These are phyloP conservation scores for Eucalyptus guilfoylei DNA, from an alignment of 345 rosid genomes.

Conservation along the genomic window DNA sequence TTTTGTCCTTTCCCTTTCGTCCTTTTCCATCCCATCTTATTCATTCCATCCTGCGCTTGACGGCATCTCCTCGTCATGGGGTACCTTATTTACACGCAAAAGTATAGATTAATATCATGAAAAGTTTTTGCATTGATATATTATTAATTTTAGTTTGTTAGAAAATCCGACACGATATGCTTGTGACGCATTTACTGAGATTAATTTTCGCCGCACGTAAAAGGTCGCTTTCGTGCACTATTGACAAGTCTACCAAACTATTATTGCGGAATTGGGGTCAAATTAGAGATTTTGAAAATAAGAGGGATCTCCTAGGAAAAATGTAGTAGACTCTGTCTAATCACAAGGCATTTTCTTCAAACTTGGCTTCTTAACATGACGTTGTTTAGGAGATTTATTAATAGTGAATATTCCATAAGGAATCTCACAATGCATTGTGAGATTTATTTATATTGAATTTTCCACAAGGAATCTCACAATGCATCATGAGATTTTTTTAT, in stretches of 20 bases:
- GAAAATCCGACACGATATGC: background rate
- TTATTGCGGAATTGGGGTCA: rapidly evolving
- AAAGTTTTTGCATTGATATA: background rate
- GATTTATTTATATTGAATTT: background rate
- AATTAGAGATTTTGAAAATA: background rate
- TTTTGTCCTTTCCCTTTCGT: background rate
- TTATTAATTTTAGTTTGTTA: background rate
- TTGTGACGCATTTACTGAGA: background rate
- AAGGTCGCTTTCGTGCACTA: background rate
- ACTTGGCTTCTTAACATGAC: background rate
- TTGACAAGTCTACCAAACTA: background rate
- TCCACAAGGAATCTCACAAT: too few species aligned
- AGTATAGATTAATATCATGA: background rate
- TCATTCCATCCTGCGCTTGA: background rate
- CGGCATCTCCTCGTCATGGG: background rate
- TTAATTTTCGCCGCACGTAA: background rate
- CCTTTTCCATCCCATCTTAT: background rate
- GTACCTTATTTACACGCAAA: background rate
- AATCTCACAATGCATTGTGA: background rate
- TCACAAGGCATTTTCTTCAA: background rate
- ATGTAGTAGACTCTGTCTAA: rapidly evolving
- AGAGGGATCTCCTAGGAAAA: background rate
- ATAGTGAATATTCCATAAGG: background rate
- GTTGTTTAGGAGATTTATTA: background rate
- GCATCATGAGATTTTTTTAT: too few species aligned